These are phyloP conservation scores for Papiliotrema flavescens DNA, from an alignment of 1,284 basidiomycete species.

Conservation along the genomic window DNA sequence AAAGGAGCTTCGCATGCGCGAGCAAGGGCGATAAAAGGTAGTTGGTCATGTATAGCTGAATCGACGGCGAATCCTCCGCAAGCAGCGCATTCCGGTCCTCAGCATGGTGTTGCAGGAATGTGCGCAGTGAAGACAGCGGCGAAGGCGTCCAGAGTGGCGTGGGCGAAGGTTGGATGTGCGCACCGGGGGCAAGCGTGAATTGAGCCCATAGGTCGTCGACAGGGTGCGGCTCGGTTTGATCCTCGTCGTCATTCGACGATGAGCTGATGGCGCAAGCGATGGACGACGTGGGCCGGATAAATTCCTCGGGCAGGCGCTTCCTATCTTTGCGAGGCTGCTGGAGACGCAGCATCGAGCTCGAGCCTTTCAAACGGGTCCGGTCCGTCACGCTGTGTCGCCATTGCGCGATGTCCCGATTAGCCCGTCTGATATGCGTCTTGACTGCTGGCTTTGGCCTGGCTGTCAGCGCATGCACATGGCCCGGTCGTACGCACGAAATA, in stretches of 20 bases:
- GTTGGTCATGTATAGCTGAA: constrained; percentile 33
- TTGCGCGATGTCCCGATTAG: constrained; percentile 27
- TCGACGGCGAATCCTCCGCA: constrained; percentile 27
- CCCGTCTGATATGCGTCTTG: constrained; percentile 18
- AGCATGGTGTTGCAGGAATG: constrained; percentile 28
- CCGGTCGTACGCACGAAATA: background rate
- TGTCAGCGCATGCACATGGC: no score
- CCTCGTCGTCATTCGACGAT: background rate
- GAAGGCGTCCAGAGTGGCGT: constrained; percentile 25
- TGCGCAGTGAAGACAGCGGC: constrained; percentile 24
- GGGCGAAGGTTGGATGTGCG: constrained; percentile 11
- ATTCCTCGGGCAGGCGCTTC: constrained; percentile 20
- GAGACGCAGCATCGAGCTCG: constrained; percentile 9
- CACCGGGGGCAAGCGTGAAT: constrained; percentile 25
- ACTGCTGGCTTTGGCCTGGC: constrained; percentile 1
- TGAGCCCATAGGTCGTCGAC: constrained; percentile 23
- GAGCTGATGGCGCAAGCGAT: background rate
- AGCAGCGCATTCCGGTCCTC: constrained; percentile 22
- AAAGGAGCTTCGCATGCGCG: constrained; percentile 32
- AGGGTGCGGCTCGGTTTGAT: background rate
- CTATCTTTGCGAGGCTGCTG: constrained; percentile 13
- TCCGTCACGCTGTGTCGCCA: constrained; percentile 25
- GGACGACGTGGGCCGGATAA: constrained; percentile 4
- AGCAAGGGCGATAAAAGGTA: constrained; percentile 38
- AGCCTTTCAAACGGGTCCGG: constrained; percentile 13